Conservation (phyloP, 208 protist genomes). For the Trypanosomatidae sp. region DNA sequence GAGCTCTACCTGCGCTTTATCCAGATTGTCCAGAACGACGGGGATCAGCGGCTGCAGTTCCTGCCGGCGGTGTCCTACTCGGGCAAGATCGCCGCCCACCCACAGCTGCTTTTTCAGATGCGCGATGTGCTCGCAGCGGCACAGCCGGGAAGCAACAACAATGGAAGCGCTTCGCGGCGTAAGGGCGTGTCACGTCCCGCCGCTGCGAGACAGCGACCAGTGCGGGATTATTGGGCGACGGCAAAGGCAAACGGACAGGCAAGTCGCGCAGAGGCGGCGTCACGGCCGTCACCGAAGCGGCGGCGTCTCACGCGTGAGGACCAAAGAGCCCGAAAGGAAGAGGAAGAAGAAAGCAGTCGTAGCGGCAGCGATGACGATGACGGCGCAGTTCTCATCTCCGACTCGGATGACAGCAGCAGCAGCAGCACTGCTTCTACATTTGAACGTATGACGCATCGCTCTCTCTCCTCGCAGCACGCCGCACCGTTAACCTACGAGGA, state of each 20-base stretch:
- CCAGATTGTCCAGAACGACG: slow-evolving; percentile 21
- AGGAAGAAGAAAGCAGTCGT: neutral
- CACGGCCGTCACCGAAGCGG: neutral
- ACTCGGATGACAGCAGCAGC: slow-evolving; percentile 1
- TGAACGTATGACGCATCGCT: slow-evolving; percentile 15
- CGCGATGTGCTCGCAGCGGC: neutral
- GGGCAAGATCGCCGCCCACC: slow-evolving; percentile 93
- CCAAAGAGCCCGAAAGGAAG: neutral
- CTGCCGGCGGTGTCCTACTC: slow-evolving; percentile 68
- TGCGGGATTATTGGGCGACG: neutral
- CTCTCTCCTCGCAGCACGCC: slow-evolving; percentile 23
- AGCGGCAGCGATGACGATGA: neutral
- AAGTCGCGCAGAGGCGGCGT: neutral
- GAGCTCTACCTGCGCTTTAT: slow-evolving; percentile 70
- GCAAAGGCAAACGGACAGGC: no score
- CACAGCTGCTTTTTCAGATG: slow-evolving; percentile 75
- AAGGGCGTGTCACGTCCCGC: neutral
- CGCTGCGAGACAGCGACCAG: neutral
- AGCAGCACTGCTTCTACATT: slow-evolving; percentile 6
- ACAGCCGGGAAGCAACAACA: neutral
- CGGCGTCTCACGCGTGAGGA: neutral
- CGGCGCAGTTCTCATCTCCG: neutral
- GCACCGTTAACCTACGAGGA: slow-evolving; percentile 28
- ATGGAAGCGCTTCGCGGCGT: no score
- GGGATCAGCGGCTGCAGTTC: slow-evolving; percentile 33